Evolutionary conservation across 129 eudicot genomes (phyloP).

Genomic region (Cynara cardunculus): DNA sequence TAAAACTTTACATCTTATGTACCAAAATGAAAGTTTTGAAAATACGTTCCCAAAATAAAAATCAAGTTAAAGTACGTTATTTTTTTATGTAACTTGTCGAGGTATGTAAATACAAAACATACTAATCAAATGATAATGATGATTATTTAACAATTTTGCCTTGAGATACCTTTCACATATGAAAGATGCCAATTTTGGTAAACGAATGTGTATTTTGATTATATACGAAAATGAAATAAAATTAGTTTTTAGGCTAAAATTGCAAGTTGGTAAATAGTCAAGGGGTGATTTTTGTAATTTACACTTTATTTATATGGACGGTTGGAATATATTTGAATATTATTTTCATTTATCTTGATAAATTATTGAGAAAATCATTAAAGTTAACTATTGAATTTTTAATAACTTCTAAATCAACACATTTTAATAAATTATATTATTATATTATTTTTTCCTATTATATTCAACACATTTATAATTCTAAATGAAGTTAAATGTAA

Average conservation of each 20-base stretch:
- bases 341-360: background rate
- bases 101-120: too few relatives aligned
- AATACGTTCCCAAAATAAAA: too few relatives aligned
- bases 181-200: background rate
- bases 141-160: background rate
- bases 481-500: background rate
- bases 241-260: background rate
- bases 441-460: background rate
- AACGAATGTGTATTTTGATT: background rate
- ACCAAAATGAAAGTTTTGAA: too few relatives aligned
- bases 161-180: too few relatives aligned
- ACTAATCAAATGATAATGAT: background rate
- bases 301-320: background rate
- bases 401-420: background rate
- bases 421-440: background rate
- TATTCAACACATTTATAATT: background rate
- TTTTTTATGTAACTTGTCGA: too few relatives aligned
- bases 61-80: too few relatives aligned
- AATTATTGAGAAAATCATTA: background rate
- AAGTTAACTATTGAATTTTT: background rate
- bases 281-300: background rate
- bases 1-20: too few relatives aligned
- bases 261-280: background rate
- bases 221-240: background rate
- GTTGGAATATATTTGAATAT: conserved; percentile 1